phyloP scores from a whole-genome alignment of 148 eudicot species.

The Cornus suecica region DNA sequence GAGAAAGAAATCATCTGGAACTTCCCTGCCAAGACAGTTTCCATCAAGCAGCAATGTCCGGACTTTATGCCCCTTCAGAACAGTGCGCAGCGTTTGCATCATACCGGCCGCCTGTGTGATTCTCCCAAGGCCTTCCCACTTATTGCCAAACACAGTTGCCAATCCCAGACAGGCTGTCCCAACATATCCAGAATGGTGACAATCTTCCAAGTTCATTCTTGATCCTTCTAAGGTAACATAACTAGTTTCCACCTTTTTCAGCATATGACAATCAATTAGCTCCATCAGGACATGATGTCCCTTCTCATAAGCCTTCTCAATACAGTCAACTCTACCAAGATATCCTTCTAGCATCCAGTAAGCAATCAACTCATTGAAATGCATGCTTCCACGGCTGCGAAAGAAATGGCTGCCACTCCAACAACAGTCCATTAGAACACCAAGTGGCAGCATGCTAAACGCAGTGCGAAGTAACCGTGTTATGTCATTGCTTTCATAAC shows the following conservation, averaged over 20 bases:
- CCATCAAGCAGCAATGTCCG: slow-evolving; percentile 16
- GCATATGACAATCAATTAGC: slow-evolving; percentile 16
- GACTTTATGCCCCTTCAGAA: neutral
- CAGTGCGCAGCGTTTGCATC: slow-evolving; percentile 4
- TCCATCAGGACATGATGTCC: slow-evolving; percentile 24
- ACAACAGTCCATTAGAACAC: neutral
- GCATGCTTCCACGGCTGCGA: neutral
- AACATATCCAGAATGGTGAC: neutral
- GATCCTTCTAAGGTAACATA: slow-evolving; percentile 1
- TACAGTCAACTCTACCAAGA: slow-evolving; percentile 13
- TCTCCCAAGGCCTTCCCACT: slow-evolving; percentile 13
- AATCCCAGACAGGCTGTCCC: slow-evolving; percentile 13
- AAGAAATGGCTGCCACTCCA: slow-evolving; percentile 8
- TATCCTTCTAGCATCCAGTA: slow-evolving; percentile 38
- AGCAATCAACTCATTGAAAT: slow-evolving; percentile 24
- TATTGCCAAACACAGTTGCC: slow-evolving; percentile 6
- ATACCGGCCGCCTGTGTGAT: slow-evolving; percentile 14
- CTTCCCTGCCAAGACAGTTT: slow-evolving; percentile 4
- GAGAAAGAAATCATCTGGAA: neutral
- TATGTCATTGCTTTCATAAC: too few relatives aligned
- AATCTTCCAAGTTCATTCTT: neutral
- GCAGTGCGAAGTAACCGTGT: neutral
- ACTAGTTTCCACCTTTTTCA: slow-evolving; percentile 15
- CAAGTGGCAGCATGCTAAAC: neutral
- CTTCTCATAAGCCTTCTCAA: slow-evolving; percentile 19